Conservation (phyloP, 306 rosid species). For the Malus fusca region DNA sequence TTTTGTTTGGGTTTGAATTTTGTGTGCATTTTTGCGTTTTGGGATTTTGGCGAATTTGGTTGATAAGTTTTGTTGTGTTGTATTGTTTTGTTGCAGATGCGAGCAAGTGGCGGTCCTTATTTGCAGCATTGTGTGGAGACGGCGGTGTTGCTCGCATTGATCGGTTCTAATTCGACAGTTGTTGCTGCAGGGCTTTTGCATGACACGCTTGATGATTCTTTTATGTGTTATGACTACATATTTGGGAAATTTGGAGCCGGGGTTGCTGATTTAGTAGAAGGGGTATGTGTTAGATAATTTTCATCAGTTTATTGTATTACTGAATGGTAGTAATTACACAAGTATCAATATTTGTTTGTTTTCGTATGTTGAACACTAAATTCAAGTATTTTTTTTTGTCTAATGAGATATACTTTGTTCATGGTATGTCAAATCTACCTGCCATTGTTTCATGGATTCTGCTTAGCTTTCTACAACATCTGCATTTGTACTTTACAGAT, state of each 20-base stretch:
- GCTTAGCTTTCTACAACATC: not conserved
- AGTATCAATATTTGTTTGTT: not conserved
- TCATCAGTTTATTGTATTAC: not conserved
- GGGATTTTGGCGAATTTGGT: conserved; percentile 7
- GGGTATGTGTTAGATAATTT: conserved; percentile 46
- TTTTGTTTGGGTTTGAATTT: not conserved
- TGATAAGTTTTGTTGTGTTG: conserved; percentile 9
- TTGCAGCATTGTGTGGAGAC: conserved; percentile 95
- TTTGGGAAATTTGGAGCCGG: conserved; percentile 63
- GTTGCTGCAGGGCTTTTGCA: conserved; percentile 98
- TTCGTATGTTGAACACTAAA: not conserved
- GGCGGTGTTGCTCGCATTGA: conserved; percentile 77
- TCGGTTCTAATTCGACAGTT: conserved; percentile 84
- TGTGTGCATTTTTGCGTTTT: not conserved
- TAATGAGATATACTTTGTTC: not conserved
- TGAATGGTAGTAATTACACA: not conserved
- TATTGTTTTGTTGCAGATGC: conserved; percentile 42
- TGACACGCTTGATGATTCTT: conserved; percentile 89
- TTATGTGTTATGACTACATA: conserved; percentile 58
- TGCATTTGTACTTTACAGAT: not conserved
- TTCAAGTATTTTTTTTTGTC: not conserved
- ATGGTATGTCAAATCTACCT: not conserved
- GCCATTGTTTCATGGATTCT: not conserved
- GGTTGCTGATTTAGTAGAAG: conserved; percentile 84
- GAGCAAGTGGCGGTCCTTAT: conserved; percentile 93